Evolutionary conservation across 129 eudicot species (phyloP), one percentile per base, ranked within the genome.

Genomic region (Silybum marianum): DNA sequence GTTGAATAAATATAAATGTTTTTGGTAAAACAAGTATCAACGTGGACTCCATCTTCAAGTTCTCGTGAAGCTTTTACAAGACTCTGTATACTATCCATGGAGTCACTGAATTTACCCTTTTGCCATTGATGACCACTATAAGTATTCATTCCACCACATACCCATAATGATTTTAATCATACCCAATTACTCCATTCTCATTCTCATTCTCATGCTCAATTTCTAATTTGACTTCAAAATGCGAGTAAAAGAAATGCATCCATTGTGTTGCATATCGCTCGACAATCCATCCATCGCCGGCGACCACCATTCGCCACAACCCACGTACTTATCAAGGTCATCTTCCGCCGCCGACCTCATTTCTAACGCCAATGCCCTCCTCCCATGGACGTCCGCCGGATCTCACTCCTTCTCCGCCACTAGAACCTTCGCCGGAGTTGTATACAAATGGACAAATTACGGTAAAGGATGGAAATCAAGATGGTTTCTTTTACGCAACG

Each of bases 401-500:
- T 62, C 78, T 24, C 78, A 78, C 69, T 78, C 75, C 16, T 25
- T n/a, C n/a, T n/a, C n/a, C n/a, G n/a, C n/a, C n/a, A n/a, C 66
- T 40, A 81, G 54, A 28, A 79, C 91, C 73, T 88, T 91, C 42
- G 94, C 97, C 8, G 98, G 98, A 54, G 76, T 87, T 0, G 69
- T 93, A 0, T 86, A 91, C 84, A 93, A 91, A 76, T 93, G 98
- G 98, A 93, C 98, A 1, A 93, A 93, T 80, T 93, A 89, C 86
- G 91, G 92, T 10, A 91, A 93, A 46, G 97, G 98, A 6, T 93
- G 98, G 98, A 90, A 94, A 89, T 87, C 93, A 51, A 76, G 97
- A 72, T 91, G 98, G 94, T 93, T 93, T 42, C 71, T 88, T 44
- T 72, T 93, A 73, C 90, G 89, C 5, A 87, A 90, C 75, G 98